phyloP scores from a whole-genome alignment of 208 protist genomes.

The Acanthamoeba royreba region DNA sequence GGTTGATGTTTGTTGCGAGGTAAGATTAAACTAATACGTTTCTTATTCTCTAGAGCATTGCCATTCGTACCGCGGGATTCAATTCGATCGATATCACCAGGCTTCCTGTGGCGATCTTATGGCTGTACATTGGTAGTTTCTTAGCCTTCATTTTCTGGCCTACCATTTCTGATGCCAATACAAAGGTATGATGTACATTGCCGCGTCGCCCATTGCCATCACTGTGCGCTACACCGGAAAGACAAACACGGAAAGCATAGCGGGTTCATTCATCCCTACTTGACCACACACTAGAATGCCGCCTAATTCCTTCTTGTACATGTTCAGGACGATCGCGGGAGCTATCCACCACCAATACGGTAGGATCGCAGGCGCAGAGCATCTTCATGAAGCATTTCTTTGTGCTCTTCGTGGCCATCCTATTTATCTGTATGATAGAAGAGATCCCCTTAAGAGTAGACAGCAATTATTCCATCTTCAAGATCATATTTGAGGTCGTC shows the following conservation, averaged over 20 bases:
- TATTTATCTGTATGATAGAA: neutral
- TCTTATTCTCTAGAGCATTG: neutral
- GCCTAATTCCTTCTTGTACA: too few relatives aligned
- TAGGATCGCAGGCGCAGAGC: neutral
- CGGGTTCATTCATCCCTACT: too few relatives aligned
- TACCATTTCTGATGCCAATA: neutral
- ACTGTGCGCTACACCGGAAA: neutral
- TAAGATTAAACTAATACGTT: neutral
- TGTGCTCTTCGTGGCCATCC: neutral
- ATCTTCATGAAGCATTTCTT: neutral
- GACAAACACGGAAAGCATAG: neutral
- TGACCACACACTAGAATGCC: too few relatives aligned
- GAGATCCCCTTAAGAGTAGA: neutral
- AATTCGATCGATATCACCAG: neutral
- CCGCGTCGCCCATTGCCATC: neutral
- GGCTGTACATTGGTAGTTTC: neutral
- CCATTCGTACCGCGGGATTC: neutral
- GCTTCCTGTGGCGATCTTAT: neutral
- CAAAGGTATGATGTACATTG: slow-evolving; percentile 41
- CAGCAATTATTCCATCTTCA: neutral
- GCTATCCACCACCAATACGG: neutral
- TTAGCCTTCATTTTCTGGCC: neutral
- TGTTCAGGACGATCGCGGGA: too few relatives aligned
- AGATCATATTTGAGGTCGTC: neutral
- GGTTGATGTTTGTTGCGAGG: too few relatives aligned